A percentile compares a stretch with the other conserved stretches of the same genome.
These are phyloP conservation scores for Fusarium ambrosium DNA, from an alignment of 2,329 filamentous ascomycete genomes.

Conservation along the genomic window DNA sequence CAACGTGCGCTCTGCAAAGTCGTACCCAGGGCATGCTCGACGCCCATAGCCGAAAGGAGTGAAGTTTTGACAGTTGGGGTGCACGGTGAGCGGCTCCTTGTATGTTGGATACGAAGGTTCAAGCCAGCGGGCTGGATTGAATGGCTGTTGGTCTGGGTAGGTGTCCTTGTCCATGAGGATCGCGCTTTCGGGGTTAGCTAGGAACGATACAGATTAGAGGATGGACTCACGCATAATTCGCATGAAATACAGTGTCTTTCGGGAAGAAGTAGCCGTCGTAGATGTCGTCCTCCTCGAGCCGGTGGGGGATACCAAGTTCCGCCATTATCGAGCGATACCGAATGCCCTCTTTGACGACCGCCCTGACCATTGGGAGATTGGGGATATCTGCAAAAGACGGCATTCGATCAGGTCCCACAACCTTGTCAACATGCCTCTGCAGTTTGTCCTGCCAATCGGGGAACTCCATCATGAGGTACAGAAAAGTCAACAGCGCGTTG, in stretches of 20 bases:
- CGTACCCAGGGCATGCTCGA: background rate
- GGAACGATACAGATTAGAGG: too few relatives aligned
- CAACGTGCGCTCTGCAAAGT: background rate
- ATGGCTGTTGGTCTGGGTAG: slow-evolving; percentile 12
- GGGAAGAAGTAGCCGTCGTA: slow-evolving; percentile 10
- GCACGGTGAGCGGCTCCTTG: background rate
- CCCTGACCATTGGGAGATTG: slow-evolving; percentile 2
- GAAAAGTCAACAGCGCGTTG: slow-evolving; percentile 3
- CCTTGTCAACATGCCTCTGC: slow-evolving; percentile 1
- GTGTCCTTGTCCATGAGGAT: slow-evolving; percentile 12
- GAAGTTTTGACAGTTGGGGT: slow-evolving; percentile 8
- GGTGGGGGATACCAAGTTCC: slow-evolving; percentile 4
- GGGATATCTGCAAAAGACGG: slow-evolving; percentile 12
- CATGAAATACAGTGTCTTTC: slow-evolving; percentile 7
- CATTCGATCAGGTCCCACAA: background rate
- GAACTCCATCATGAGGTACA: slow-evolving; percentile 17
- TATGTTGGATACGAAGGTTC: background rate
- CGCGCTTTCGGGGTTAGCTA: background rate
- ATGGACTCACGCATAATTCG: background rate
- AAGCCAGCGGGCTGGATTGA: slow-evolving; percentile 14
- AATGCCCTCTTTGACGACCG: slow-evolving; percentile 6
- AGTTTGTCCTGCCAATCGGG: slow-evolving; percentile 11
- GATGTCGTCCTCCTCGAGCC: slow-evolving; percentile 7
- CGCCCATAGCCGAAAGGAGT: background rate
- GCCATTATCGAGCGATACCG: background rate